These are phyloP conservation scores for Starmerella bacillaris DNA, from an alignment of 805 yeast genomes.

Conservation along the genomic window DNA sequence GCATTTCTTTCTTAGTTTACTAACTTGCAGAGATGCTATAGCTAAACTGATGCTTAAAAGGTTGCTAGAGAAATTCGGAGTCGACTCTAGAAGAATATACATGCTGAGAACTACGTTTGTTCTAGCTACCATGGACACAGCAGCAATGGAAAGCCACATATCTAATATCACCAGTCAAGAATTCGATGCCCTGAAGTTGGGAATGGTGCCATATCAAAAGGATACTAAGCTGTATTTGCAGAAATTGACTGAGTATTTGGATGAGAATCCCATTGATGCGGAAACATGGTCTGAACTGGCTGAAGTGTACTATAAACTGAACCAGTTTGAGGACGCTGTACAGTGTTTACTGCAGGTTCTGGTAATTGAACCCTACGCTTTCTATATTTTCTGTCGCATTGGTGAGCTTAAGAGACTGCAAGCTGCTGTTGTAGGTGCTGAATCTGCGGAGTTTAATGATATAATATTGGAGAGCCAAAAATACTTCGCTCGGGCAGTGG, in stretches of 20 bases:
- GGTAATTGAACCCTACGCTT: slow-evolving; percentile 49
- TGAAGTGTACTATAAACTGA: slow-evolving; percentile 39
- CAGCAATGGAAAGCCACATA: slow-evolving; percentile 26
- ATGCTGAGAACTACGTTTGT: slow-evolving; percentile 37
- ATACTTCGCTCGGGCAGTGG: slow-evolving; percentile 53
- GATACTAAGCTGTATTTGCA: slow-evolving; percentile 31
- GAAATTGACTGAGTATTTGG: slow-evolving; percentile 37
- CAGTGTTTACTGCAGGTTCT: slow-evolving; percentile 55
- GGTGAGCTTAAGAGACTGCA: slow-evolving; percentile 32
- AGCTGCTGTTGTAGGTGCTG: slow-evolving; percentile 10
- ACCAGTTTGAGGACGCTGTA: slow-evolving; percentile 50
- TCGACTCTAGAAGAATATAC: slow-evolving; percentile 37
- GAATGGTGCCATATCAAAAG: slow-evolving; percentile 18
- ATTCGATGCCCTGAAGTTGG: slow-evolving; percentile 21
- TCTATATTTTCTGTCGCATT: slow-evolving; percentile 42
- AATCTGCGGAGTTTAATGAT: slow-evolving; percentile 11
- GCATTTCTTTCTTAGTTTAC: slow-evolving; percentile 46
- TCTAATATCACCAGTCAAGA: slow-evolving; percentile 10
- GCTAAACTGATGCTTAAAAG: slow-evolving; percentile 51
- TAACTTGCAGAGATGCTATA: slow-evolving; percentile 46
- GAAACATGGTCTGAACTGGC: slow-evolving; percentile 67
- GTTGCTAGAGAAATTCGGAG: slow-evolving; percentile 48
- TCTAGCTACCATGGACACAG: slow-evolving; percentile 35
- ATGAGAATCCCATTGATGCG: slow-evolving; percentile 53
- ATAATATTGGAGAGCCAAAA: slow-evolving; percentile 20